phyloP scores from a whole-genome alignment of 805 yeast species.

The Candida dajiaensis region DNA sequence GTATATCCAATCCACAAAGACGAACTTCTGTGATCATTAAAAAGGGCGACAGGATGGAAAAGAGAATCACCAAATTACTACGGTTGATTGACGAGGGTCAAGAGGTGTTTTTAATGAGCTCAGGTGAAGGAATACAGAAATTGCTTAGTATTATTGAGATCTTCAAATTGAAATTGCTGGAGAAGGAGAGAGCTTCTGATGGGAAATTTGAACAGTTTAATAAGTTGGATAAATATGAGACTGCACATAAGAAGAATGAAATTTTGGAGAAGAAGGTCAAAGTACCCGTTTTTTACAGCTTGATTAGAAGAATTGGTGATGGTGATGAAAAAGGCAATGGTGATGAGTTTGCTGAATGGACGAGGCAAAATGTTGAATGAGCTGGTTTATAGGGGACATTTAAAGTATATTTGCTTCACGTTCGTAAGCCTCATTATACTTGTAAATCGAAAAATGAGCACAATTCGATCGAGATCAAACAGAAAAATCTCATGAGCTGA shows the following conservation, averaged over 20 bases:
- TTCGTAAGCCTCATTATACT: no score
- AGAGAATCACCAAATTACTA: slow-evolving; percentile 10
- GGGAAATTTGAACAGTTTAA: slow-evolving; percentile 16
- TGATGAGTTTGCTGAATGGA: slow-evolving; percentile 15
- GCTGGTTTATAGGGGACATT: no score
- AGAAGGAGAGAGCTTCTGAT: background rate
- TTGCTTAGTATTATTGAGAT: slow-evolving; percentile 20
- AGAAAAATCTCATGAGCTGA: no score
- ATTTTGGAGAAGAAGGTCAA: slow-evolving; percentile 15
- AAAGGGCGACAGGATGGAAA: slow-evolving; percentile 20
- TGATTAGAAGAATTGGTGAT: slow-evolving; percentile 8
- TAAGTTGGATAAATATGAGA: slow-evolving; percentile 18
- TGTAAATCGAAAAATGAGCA: no score
- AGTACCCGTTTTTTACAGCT: slow-evolving; percentile 17
- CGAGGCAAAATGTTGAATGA: slow-evolving; percentile 3
- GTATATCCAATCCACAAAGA: background rate
- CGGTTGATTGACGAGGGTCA: background rate
- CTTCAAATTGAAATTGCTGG: slow-evolving; percentile 12
- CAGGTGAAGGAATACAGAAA: slow-evolving; percentile 21
- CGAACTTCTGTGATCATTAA: slow-evolving; percentile 10
- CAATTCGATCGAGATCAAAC: no score
- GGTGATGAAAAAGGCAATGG: background rate
- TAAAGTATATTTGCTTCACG: no score
- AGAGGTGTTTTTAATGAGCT: slow-evolving; percentile 15
- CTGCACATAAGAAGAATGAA: slow-evolving; percentile 11